phyloP scores from a whole-genome alignment of 495 filamentous ascomycete genomes.

The Rhizodiscina lignyota region DNA sequence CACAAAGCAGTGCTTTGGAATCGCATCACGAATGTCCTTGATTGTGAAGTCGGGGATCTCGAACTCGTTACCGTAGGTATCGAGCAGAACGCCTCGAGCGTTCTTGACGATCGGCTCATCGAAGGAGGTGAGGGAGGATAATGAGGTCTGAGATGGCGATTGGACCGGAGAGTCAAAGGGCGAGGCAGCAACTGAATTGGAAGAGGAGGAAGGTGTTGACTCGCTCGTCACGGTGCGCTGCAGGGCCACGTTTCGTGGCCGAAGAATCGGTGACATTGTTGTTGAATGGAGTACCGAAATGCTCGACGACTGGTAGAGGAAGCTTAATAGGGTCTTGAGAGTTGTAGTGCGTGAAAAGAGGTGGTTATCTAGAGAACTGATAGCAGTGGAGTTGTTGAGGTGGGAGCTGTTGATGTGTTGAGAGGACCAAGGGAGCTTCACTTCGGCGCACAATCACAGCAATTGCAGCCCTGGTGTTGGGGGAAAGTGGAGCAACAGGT shows the following conservation, averaged over 20 bases:
- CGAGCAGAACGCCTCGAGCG: conserved; percentile 25
- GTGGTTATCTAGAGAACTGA: too few species aligned
- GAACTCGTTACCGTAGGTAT: conserved; percentile 63
- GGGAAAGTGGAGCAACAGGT: too few species aligned
- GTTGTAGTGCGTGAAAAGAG: too few species aligned
- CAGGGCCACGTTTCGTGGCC: conserved; percentile 37
- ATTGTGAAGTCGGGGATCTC: conserved; percentile 60
- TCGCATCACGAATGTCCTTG: conserved; percentile 66
- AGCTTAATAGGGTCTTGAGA: too few species aligned
- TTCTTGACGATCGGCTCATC: conserved; percentile 26
- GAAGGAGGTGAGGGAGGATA: conserved; percentile 73
- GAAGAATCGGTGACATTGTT: conserved; percentile 41
- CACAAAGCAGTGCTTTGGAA: conserved; percentile 69
- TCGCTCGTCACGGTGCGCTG: conserved; percentile 32
- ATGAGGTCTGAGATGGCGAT: conserved; percentile 74
- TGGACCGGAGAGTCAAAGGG: conserved; percentile 35
- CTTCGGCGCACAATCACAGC: too few species aligned
- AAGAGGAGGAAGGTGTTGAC: conserved; percentile 34
- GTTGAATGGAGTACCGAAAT: too few species aligned
- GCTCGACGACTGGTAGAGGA: too few species aligned
- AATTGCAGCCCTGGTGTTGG: too few species aligned
- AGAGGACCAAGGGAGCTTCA: too few species aligned
- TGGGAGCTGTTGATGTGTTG: too few species aligned
- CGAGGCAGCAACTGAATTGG: conserved; percentile 46
- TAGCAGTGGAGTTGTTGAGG: too few species aligned